Evolutionary conservation across 768 basidiomycete genomes (phyloP), one percentile per base, ranked within the genome.

Genomic region (Xerocomus brunneocitrinus): DNA sequence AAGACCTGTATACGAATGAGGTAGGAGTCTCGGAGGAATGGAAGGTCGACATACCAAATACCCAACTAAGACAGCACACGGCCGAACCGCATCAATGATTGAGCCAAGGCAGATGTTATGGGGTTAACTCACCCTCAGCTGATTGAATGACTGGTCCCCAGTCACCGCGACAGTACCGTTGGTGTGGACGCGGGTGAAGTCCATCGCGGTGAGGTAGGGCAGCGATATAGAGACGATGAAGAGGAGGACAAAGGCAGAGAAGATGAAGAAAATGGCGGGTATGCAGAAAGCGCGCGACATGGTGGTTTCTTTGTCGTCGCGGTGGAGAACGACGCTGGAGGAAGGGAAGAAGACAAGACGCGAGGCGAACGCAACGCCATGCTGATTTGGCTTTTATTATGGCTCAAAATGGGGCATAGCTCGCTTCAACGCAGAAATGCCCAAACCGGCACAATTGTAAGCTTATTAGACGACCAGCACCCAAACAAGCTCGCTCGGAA

Each of bases 191-290:
- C 87, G 82, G 13, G 78, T 75, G 62, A 91, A 74, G 68, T 89
- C 88, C 59, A 89, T 72, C 0, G 77, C 80, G 19, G 83, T 74
- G 22, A 91, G 74, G 70, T 72, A 83, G 1, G 89, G 89, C 3
- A 89, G 72, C 14, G 88, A 90, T 46, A 91, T 75, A 12, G 87
- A 83, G 31, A 82, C 79, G 57, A 90, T 71, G 64, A 89, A 73
- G 59, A 78, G 79, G 56, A 90, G 78, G 2, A 85, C 76, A 53
- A 89, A 78, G 27, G 89, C 87, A 41, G 67, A 70, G 61, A 80
- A 72, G 49, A 89, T 70, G 59, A 81, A 75, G 58, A 82, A 67
- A 35, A 80, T 60, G 31, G 81, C 84, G 3, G 84, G 83, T 55
- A 89, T 73, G 62, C 83, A 84, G 71, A 85, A 81, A 25, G 69